A percentile compares a stretch with the other conserved stretches of the same genome.
These are phyloP conservation scores for Plasmopara muralis DNA, from an alignment of 352 stramenopile species.

Conservation along the genomic window DNA sequence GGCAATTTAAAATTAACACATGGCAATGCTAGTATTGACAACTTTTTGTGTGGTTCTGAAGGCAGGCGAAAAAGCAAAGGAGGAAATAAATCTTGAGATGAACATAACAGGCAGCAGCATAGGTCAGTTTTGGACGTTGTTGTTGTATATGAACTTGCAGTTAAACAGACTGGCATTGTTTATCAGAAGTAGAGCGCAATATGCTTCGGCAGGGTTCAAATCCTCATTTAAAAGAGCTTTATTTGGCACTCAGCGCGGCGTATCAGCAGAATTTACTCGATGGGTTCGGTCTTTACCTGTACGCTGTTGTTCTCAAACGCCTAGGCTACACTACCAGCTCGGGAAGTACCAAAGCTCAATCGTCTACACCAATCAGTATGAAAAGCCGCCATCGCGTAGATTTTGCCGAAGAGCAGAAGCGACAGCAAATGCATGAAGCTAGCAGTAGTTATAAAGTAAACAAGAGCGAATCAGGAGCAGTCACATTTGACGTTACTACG, in stretches of 20 bases:
- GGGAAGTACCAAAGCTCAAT: constrained; percentile 32
- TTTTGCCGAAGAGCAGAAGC: constrained; percentile 35
- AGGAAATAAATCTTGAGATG: constrained; percentile 71
- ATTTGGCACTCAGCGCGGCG: constrained; percentile 37
- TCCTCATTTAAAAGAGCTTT: constrained; percentile 68
- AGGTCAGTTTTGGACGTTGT: constrained; percentile 5
- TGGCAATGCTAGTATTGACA: background rate
- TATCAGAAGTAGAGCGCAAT: constrained; percentile 15
- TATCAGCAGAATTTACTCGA: constrained; percentile 57
- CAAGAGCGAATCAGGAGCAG: constrained; percentile 17
- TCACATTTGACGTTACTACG: constrained; percentile 48
- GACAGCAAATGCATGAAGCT: constrained; percentile 22
- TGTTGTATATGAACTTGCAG: background rate
- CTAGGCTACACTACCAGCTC: constrained; percentile 58
- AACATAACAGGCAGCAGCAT: constrained; percentile 48
- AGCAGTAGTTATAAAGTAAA: constrained; percentile 1
- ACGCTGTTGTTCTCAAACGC: constrained; percentile 62
- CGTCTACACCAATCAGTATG: constrained; percentile 33
- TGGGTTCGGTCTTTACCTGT: constrained; percentile 75
- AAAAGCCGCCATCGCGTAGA: constrained; percentile 24
- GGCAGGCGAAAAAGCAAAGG: constrained; percentile 76
- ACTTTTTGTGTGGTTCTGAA: constrained; percentile 5
- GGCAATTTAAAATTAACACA: background rate
- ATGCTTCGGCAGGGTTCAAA: constrained; percentile 45
- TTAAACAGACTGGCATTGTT: too few species aligned